phyloP scores from a whole-genome alignment of 768 basidiomycete species.

The Suillus placidus region DNA sequence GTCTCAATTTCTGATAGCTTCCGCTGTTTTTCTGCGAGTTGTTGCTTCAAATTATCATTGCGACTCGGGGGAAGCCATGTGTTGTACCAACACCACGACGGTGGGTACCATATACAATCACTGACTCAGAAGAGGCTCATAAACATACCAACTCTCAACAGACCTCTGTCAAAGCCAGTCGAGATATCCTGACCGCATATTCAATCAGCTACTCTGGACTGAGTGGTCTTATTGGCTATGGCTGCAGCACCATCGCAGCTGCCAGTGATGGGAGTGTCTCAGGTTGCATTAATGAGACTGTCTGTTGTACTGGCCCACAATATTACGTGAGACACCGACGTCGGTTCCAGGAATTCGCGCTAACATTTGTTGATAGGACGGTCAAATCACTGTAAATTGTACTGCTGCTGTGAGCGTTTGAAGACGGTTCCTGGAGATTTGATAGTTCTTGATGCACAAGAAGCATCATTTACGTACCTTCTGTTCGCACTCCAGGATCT shows the following conservation, averaged over 20 bases:
- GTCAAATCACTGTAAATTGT: not conserved
- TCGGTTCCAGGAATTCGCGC: not conserved
- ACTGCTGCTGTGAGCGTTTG: not conserved
- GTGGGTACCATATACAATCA: not conserved
- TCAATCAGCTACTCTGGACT: not conserved
- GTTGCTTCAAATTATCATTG: not conserved
- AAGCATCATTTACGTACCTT: not conserved
- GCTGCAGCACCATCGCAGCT: not conserved
- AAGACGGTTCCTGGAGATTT: not conserved
- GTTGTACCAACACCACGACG: not conserved
- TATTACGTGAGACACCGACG: slow-evolving; percentile 21
- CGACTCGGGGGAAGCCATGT: not conserved
- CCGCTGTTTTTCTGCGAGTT: not conserved
- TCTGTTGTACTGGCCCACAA: not conserved
- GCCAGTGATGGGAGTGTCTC: not conserved
- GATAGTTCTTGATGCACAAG: not conserved
- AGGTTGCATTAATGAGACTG: not conserved
- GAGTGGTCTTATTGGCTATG: not conserved
- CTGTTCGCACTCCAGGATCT: not conserved
- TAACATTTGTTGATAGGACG: not conserved
- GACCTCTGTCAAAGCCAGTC: not conserved
- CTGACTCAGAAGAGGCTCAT: not conserved
- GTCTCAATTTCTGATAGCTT: not conserved
- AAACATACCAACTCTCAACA: not conserved
- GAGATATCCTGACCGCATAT: not conserved